Evolutionary conservation across 1,284 basidiomycete species (phyloP).

Genomic region (Trametes polyzona): DNA sequence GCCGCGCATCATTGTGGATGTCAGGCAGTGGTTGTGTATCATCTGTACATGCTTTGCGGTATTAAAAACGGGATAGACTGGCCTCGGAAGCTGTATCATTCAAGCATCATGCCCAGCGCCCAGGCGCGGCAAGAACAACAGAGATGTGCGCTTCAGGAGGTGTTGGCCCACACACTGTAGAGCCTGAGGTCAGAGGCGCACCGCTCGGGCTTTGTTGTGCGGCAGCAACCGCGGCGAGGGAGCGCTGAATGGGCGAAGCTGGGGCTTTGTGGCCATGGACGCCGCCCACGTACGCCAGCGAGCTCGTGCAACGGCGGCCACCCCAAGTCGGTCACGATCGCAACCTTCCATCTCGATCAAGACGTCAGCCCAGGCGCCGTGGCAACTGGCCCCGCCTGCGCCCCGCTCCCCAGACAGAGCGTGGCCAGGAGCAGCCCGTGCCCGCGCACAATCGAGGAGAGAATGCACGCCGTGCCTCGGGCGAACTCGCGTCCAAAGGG

Average conservation of each 20-base stretch:
- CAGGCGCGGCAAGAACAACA: no score
- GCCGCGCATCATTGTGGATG: background rate
- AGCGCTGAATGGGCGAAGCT: background rate
- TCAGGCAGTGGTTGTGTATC: background rate
- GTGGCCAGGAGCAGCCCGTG: background rate
- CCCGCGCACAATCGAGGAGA: background rate
- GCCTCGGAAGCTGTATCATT: no score
- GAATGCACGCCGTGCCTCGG: background rate
- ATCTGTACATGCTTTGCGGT: background rate
- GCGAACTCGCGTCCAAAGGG: background rate
- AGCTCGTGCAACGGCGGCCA: background rate
- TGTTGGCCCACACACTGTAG: no score
- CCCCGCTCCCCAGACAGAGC: background rate
- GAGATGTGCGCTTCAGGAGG: background rate
- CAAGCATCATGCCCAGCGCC: no score
- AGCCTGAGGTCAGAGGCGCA: background rate
- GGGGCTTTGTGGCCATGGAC: background rate
- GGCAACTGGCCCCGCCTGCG: conserved; percentile 7
- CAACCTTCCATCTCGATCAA: conserved; percentile 9
- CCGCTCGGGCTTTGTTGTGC: background rate
- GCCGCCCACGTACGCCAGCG: no score
- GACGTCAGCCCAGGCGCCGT: conserved; percentile 11
- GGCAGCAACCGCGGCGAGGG: background rate
- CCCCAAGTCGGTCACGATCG: conserved; percentile 6
- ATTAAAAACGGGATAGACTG: no score